A percentile compares a stretch with the other conserved stretches of the same genome.
Conservation (phyloP, 1,139 yeast genomes). For the Pichia sp. region DNA sequence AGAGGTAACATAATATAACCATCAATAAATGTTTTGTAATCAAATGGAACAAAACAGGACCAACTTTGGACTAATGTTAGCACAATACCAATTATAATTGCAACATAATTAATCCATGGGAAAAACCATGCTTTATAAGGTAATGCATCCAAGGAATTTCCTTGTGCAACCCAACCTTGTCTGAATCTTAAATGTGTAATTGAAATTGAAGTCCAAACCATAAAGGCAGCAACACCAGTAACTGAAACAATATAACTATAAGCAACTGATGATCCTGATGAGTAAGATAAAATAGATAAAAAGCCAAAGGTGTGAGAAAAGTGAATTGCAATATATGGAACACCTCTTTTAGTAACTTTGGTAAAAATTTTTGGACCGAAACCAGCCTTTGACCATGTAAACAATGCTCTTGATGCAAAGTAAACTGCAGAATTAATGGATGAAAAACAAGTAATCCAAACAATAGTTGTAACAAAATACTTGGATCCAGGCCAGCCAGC, state of each 20-base stretch:
- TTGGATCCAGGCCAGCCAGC: constrained; percentile 50
- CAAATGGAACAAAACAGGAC: constrained; percentile 57
- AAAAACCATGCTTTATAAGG: constrained; percentile 49
- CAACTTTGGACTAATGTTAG: constrained; percentile 64
- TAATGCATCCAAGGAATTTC: constrained; percentile 40
- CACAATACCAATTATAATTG: constrained; percentile 45
- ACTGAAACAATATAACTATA: constrained; percentile 48
- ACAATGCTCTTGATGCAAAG: constrained; percentile 46
- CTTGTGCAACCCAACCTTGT: constrained; percentile 43
- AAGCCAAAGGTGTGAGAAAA: constrained; percentile 44
- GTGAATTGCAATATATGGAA: constrained; percentile 45
- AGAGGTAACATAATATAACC: constrained; percentile 59
- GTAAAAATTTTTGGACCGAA: constrained; percentile 42
- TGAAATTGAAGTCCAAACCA: constrained; percentile 46
- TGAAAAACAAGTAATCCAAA: constrained; percentile 45
- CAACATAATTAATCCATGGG: constrained; percentile 48
- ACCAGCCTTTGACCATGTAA: constrained; percentile 45
- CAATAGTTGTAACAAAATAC: constrained; percentile 46
- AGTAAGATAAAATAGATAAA: constrained; percentile 43
- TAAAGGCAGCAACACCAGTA: constrained; percentile 51
- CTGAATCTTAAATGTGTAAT: constrained; percentile 44
- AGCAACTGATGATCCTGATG: constrained; percentile 49
- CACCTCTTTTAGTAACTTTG: constrained; percentile 41
- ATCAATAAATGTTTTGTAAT: constrained; percentile 56
- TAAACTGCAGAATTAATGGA: constrained; percentile 51